Base-by-base conservation (phyloP, 1,284 basidiomycete species). In the Gomphus bonarii region DNA sequence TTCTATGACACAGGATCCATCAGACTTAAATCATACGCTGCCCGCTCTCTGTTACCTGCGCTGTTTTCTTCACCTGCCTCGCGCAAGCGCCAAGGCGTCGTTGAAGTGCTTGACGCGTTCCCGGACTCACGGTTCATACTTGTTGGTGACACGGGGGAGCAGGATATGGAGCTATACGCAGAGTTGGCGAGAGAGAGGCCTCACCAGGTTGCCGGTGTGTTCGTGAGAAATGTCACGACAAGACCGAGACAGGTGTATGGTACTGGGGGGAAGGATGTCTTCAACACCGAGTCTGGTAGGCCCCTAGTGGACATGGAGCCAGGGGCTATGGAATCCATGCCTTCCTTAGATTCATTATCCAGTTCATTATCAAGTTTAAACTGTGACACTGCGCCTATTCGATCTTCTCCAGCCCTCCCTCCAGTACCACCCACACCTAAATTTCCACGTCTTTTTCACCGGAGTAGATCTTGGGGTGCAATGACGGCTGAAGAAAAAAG, bases 91-190 rank as follows among this genome's bases (percentile, higher is more conserved):
- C 79, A 78, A 0, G 85, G 84, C n/a, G 81, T 95, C 2, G 67
- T 83, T 8, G 88, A 92, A 46, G 74, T 92, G 30, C 72, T 95
- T n/a, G 78, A 86, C 55, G 76, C 81, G 10, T 94, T 95, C 67
- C 80, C 80, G 1, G 74, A 82, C 46, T 81, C 85, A 2, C 75
- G 72, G 20, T 95, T 97, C 69, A 72, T 97, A 64, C 79, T 95
- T 50, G 75, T 95, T 33, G 92, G 92, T 8, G 93, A 95, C 68
- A 82, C 84, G 0, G 91, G 90, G 36, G 91, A 95, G 66, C 91
- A 93, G 64, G 92, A 95, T 69, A 72, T 95, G 42, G 90, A 94
- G 67, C 73, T 95, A 3, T 95, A 94, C 66, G 73, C 84, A 8
- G 72, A 78, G 59, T 66, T 93, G 20, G 89, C 91, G 0, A 69